Conservation (phyloP, 805 yeast genomes). For the Ogataea neopini region DNA sequence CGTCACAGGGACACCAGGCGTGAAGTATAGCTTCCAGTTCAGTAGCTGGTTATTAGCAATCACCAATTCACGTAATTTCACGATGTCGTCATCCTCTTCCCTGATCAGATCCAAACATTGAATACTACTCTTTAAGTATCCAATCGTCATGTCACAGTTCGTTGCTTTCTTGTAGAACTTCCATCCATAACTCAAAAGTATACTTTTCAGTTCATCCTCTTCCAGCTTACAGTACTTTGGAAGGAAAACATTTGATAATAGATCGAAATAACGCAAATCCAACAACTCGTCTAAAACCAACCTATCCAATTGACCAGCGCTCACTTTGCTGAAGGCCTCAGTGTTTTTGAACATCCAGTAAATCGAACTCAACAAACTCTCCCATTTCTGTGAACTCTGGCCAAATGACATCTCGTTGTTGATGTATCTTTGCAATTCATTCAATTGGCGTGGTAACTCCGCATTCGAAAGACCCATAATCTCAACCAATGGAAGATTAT, state of each 20-base stretch:
- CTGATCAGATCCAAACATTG: slow-evolving; percentile 24
- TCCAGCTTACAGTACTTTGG: slow-evolving; percentile 23
- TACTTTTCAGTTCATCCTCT: slow-evolving; percentile 10
- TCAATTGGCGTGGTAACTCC: slow-evolving; percentile 20
- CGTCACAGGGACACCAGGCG: slow-evolving; percentile 32
- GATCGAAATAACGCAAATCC: slow-evolving; percentile 22
- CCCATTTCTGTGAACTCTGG: slow-evolving; percentile 26
- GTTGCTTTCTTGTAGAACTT: slow-evolving; percentile 29
- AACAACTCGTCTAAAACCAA: slow-evolving; percentile 26
- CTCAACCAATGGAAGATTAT: slow-evolving; percentile 28
- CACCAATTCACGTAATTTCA: slow-evolving; percentile 21
- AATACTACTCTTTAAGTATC: slow-evolving; percentile 26
- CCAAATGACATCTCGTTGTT: slow-evolving; percentile 26
- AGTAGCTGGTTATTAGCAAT: slow-evolving; percentile 25
- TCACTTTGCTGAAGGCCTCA: slow-evolving; percentile 27
- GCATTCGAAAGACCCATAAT: slow-evolving; percentile 25
- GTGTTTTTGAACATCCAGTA: slow-evolving; percentile 32
- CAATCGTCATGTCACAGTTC: slow-evolving; percentile 31
- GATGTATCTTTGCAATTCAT: slow-evolving; percentile 29
- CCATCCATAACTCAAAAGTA: slow-evolving; percentile 28
- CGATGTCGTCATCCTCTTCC: not conserved
- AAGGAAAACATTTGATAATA: slow-evolving; percentile 20
- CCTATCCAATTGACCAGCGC: slow-evolving; percentile 22
- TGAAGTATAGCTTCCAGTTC: slow-evolving; percentile 33
- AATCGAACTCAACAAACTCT: slow-evolving; percentile 28